These are phyloP conservation scores for Orychophragmus violaceus DNA, from an alignment of 345 rosid species.

Conservation along the genomic window DNA sequence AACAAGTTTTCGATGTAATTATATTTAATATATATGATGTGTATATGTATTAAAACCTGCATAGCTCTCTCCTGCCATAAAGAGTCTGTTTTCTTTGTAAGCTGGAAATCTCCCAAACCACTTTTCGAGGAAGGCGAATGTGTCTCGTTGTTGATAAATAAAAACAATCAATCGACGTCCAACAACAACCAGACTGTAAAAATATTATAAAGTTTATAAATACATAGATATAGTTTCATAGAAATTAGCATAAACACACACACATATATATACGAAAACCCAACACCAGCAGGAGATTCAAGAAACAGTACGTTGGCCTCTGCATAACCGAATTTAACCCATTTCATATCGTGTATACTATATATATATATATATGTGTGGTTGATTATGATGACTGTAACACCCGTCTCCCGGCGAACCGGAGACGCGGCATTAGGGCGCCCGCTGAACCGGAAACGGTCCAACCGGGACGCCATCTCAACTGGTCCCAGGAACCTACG, in stretches of 20 bases:
- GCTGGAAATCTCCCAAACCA: conserved; percentile 75
- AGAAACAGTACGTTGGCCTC: conserved; percentile 81
- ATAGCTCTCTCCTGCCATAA: conserved; percentile 90
- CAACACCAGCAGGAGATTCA: conserved; percentile 91
- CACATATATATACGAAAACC: too few relatives aligned
- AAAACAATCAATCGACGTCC: not conserved
- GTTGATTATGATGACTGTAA: too few relatives aligned
- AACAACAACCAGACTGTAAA: not conserved
- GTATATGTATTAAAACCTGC: conserved; percentile 43
- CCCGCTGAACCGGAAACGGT: too few relatives aligned
- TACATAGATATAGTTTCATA: too few relatives aligned
- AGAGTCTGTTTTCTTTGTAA: conserved; percentile 42
- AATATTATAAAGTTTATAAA: too few relatives aligned
- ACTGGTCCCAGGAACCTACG: too few relatives aligned
- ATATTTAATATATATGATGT: not conserved
- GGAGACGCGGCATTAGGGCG: too few relatives aligned
- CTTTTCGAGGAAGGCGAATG: conserved; percentile 59
- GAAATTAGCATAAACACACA: too few relatives aligned
- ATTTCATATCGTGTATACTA: too few relatives aligned
- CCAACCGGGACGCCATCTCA: too few relatives aligned
- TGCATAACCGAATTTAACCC: conserved; percentile 36
- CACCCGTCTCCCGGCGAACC: too few relatives aligned
- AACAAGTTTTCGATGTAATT: not conserved
- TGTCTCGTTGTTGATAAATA: conserved; percentile 45
- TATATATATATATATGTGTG: too few relatives aligned